These are phyloP conservation scores for Ganoderma lingzhi DNA, from an alignment of 1,284 basidiomycete species.

Conservation along the genomic window DNA sequence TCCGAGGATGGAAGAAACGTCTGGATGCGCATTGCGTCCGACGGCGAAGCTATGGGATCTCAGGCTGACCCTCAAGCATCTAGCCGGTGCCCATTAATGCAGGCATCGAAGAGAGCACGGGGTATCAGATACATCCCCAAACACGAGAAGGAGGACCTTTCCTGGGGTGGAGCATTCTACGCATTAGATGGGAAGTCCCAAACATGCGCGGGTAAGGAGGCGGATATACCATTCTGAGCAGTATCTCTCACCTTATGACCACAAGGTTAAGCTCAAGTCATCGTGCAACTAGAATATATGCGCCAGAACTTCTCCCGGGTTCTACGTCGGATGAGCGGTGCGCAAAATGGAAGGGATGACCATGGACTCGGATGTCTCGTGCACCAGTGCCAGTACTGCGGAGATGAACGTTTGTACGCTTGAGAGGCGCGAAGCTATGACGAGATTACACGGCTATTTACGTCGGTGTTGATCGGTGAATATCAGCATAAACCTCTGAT, in stretches of 20 bases:
- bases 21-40: not conserved
- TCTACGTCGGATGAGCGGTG: not conserved
- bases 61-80: not conserved
- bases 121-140: not conserved
- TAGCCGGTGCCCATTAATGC: not conserved
- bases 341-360: not conserved
- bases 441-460: not conserved
- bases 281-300: not conserved
- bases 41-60: not conserved
- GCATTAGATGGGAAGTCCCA: not conserved
- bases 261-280: not conserved
- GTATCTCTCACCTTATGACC: not conserved
- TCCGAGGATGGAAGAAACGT: not conserved
- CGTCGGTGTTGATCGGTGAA: not conserved
- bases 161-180: not conserved
- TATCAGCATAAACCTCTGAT: not conserved
- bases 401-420: not conserved
- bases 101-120: not conserved
- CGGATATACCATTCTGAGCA: not conserved
- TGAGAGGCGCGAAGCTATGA: not conserved
- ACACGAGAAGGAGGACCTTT: not conserved
- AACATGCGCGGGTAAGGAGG: not conserved
- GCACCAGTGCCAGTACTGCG: not conserved
- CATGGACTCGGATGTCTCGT: not conserved
- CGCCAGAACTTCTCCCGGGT: not conserved